Evolutionary conservation across 345 rosid species (phyloP), one percentile per base, ranked within the genome.

Genomic region (Salix viminalis): DNA sequence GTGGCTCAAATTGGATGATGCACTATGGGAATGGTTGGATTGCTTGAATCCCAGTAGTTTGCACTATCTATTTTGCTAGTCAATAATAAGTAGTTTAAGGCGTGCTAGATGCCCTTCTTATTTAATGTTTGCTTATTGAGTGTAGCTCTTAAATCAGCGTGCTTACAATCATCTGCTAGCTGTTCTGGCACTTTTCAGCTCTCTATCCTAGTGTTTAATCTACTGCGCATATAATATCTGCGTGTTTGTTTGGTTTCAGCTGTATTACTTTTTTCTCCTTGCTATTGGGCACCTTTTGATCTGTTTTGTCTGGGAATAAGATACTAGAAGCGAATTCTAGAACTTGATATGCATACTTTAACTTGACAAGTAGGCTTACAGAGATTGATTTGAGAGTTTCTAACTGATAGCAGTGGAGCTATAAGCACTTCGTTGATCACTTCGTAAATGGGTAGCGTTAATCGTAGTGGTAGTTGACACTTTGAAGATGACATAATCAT

Each of bases 401-500:
- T 61, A 44, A 37, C n/a, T 80, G 80, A 76, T 83, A 85, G 76
- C 67, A 41, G 80, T 80, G 85, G 84, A 87, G 85, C 81, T 82
- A 76, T 82, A 77, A 79, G 73, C 73, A 78, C 81, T 77, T 83
- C 84, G 87, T 70, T 79, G 82, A 79, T 78, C 77, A 76, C 79
- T 83, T 71, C 80, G 60, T 85, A 74, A 24, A 79, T 82, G 85
- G 84, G 82, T 90, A 87, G 90, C 77, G 72, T 78, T 90, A 90
- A 84, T 84, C 75, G 16, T 91, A 90, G 89, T 81, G 87, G 89
- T 88, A 87, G 90, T 81, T 87, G 81, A 85, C 84, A 82, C 83
- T 80, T 86, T 85, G 84, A 84, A 82, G 83, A 83, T 86, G 85
- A 81, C 86, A 89, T 93, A 89, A 93, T 91, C 88, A 84, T 83